Evolutionary conservation across 1,284 basidiomycete species (phyloP).

Genomic region (Ustilago curta): DNA sequence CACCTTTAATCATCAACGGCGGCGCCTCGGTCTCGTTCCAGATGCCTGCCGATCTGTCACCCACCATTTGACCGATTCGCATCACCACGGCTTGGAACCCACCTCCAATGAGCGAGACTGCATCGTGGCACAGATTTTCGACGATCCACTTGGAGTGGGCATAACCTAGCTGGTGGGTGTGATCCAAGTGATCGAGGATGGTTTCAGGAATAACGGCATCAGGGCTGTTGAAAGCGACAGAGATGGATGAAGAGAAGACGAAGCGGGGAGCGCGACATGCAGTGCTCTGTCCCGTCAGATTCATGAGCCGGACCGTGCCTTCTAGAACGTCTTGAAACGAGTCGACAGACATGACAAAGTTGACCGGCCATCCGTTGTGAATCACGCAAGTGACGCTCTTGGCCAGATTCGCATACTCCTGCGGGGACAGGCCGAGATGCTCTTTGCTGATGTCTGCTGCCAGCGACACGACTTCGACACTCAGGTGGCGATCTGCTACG

Average conservation of each 20-base stretch:
- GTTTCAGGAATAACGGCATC: conserved; percentile 70
- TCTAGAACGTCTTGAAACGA: conserved; percentile 67
- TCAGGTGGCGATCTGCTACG: background rate
- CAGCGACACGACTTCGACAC: conserved; percentile 18
- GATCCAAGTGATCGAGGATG: conserved; percentile 69
- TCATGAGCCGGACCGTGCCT: conserved; percentile 74
- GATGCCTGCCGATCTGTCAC: conserved; percentile 73
- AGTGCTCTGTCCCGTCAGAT: conserved; percentile 72
- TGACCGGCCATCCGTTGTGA: conserved; percentile 59
- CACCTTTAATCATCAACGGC: conserved; percentile 70
- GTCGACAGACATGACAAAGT: conserved; percentile 53
- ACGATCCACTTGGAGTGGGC: conserved; percentile 76
- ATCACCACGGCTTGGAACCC: conserved; percentile 40
- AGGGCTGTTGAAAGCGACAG: conserved; percentile 69
- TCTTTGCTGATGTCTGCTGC: conserved; percentile 28
- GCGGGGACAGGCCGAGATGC: conserved; percentile 25
- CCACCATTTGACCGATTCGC: conserved; percentile 73
- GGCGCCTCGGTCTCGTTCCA: conserved; percentile 76
- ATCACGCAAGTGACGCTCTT: conserved; percentile 36
- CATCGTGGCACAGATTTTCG: conserved; percentile 74
- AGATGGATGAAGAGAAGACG: conserved; percentile 76
- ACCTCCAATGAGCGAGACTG: conserved; percentile 57
- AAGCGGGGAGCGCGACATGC: conserved; percentile 71
- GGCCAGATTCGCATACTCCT: conserved; percentile 22
- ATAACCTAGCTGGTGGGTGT: conserved; percentile 74